phyloP scores from a whole-genome alignment of 495 filamentous ascomycete genomes.

The Trichoderma asperelloides region DNA sequence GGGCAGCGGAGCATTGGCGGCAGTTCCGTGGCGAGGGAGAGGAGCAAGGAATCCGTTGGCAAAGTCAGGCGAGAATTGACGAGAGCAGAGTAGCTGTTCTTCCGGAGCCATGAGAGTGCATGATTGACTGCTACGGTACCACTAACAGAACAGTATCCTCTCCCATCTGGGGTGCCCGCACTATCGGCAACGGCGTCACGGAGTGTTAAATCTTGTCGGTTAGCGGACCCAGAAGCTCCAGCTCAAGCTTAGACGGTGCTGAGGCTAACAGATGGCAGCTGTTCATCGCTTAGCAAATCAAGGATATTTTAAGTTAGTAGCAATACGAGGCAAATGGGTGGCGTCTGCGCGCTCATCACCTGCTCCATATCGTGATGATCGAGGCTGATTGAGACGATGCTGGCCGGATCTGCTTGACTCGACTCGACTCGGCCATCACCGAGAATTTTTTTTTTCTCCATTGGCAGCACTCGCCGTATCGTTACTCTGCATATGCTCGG shows the following conservation, averaged over 20 bases:
- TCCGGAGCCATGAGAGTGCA: background rate
- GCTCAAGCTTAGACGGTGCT: background rate
- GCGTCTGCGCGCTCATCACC: background rate
- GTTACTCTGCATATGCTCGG: background rate
- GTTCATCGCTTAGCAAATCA: background rate
- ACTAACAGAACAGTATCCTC: background rate
- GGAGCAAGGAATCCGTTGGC: background rate
- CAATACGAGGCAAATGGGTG: no score
- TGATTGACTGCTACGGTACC: background rate
- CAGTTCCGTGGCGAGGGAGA: background rate
- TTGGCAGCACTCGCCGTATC: background rate
- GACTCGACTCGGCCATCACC: background rate
- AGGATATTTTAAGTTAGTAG: background rate
- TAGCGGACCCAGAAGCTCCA: background rate
- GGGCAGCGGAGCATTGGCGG: constrained; percentile 6
- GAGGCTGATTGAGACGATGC: background rate
- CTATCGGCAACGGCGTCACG: constrained; percentile 1
- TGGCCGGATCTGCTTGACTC: background rate
- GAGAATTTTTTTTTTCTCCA: background rate
- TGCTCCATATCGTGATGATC: background rate
- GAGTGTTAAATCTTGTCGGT: background rate
- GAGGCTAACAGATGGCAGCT: background rate
- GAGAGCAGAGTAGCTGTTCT: background rate
- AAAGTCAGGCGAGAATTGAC: background rate
- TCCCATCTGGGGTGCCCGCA: background rate